Evolutionary conservation across 2,329 filamentous ascomycete genomes (phyloP), one percentile per base, ranked within the genome.

Genomic region (Plenodomus lindquistii): DNA sequence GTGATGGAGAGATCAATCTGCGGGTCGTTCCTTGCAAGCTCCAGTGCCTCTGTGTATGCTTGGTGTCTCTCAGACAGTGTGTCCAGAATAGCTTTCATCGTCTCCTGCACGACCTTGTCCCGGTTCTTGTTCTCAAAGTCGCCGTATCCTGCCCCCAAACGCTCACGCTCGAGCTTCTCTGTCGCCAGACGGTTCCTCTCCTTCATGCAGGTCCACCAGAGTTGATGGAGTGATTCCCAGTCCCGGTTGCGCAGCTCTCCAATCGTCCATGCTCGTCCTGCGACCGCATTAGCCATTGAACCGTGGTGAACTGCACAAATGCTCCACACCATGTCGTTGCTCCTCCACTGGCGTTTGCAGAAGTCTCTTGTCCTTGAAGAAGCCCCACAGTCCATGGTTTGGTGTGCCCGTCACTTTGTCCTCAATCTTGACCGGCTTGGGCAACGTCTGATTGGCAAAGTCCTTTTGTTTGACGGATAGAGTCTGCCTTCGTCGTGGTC

Each of bases 121-220:
- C 94, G 83, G 37, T 75, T 67, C 17, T 79, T 74, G 37, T 82
- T 78, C 75, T 96, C 89, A 37, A 77, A 77, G 20, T 86, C 81
- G 59, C 93, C 93, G 65, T 88, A 94, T 21, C 87, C 85, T 40
- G 89, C 79, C 57, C 86, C 79, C 46, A 88, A 68, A 59, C 87
- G 82, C 22, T 77, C 67, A 62, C 89, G 81, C 77, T 96, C 91
- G 48, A 80, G 73, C 44, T 80, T 79, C 59, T 87, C 85, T 22
- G 95, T 97, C n/a, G 85, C 81, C 61, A 97, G 84, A 60, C 89
- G 84, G 75, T 99, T 99, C 64, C 89, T 81, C 77, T 99, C 94
- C 76, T 89, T 91, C 51, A 88, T 82, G 71, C 94, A 97, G 46
- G 91, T 83, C 91, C 92, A 99, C 91, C 93, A 99, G 66, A 99